A percentile compares a stretch with the other conserved stretches of the same genome.
phyloP scores from a whole-genome alignment of 169 alveolate species.

The Besnoitia besnoiti region DNA sequence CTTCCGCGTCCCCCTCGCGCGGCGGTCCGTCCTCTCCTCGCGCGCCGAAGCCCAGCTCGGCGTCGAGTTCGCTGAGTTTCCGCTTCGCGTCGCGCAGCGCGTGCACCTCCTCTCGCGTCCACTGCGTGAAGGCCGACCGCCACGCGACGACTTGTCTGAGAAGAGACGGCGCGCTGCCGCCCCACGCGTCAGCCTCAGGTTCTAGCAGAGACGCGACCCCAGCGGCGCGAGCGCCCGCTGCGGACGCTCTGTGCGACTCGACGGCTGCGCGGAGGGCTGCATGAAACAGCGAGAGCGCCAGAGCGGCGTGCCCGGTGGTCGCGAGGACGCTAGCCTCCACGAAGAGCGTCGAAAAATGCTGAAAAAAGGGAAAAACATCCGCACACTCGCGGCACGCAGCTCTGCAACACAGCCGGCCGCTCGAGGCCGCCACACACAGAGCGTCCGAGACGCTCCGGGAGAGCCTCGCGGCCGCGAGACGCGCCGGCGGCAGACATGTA shows the following conservation, averaged over 20 bases:
- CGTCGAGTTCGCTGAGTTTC: neutral
- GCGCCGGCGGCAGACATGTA: too few relatives aligned
- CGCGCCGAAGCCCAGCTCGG: neutral
- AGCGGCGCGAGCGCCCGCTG: too few relatives aligned
- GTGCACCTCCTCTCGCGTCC: neutral
- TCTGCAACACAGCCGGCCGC: too few relatives aligned
- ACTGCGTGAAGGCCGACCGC: neutral
- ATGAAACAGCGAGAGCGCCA: neutral
- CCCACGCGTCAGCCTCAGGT: neutral
- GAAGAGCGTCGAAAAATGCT: constrained; percentile 21
- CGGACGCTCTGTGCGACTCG: neutral
- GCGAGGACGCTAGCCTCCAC: constrained; percentile 8
- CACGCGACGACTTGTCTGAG: neutral
- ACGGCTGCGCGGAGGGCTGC: neutral
- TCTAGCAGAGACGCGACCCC: neutral
- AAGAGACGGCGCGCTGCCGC: neutral
- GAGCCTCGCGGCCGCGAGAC: too few relatives aligned
- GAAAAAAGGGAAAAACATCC: neutral
- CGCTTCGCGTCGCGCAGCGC: neutral
- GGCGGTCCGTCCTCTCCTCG: neutral
- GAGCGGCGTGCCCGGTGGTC: neutral
- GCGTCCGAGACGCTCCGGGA: too few relatives aligned
- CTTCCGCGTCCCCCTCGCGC: too few relatives aligned
- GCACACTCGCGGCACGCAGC: too few relatives aligned
- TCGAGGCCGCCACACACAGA: too few relatives aligned